Conservation (phyloP, 805 yeast genomes). For the Yamadazyma phyllophila region DNA sequence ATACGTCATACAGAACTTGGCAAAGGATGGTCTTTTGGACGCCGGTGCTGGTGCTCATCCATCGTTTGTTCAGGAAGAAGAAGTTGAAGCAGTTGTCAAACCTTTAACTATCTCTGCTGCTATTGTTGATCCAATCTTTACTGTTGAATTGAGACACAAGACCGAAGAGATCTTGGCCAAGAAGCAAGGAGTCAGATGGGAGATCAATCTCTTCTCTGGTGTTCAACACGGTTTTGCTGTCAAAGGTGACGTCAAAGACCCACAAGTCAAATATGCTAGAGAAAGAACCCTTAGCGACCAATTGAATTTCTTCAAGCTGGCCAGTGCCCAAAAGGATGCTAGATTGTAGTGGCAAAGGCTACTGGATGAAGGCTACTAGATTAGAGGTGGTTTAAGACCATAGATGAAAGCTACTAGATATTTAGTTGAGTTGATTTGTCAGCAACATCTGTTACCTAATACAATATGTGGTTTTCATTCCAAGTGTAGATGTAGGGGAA, state of each 20-base stretch:
- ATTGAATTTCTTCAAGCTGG: constrained; percentile 18
- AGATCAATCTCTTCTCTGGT: constrained; percentile 59
- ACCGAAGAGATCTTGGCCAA: constrained; percentile 55
- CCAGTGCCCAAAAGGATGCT: no score
- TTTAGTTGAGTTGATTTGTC: no score
- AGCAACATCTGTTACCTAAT: no score
- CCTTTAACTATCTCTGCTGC: constrained; percentile 77
- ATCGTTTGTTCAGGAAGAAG: constrained; percentile 64
- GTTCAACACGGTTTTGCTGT: constrained; percentile 76
- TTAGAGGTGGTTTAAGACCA: no score
- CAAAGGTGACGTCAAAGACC: constrained; percentile 65
- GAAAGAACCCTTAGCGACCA: constrained; percentile 60
- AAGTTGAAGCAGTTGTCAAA: constrained; percentile 50
- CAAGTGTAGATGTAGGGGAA: no score
- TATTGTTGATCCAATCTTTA: constrained; percentile 62
- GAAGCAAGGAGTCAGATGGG: constrained; percentile 49
- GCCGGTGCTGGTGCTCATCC: constrained; percentile 83
- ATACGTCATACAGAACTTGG: constrained; percentile 53
- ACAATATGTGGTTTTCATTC: no score
- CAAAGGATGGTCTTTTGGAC: constrained; percentile 29
- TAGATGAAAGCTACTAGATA: no score
- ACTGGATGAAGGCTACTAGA: no score
- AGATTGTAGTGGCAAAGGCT: no score
- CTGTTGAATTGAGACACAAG: constrained; percentile 58
- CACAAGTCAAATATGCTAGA: constrained; percentile 58